phyloP scores from a whole-genome alignment of 106 monocot species.

The Agapanthus africanus region DNA sequence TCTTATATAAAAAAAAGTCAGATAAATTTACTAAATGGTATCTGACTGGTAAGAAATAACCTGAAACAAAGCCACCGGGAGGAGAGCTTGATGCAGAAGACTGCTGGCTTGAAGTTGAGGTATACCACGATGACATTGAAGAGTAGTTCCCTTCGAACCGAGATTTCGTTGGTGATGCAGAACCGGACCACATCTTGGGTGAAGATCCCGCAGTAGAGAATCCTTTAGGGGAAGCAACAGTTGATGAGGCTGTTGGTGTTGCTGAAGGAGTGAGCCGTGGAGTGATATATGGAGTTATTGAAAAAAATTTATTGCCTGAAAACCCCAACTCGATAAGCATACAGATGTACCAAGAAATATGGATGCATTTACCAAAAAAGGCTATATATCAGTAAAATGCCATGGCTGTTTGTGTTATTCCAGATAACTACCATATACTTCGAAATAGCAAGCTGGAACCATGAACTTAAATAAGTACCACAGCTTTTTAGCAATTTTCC shows the following conservation, averaged over 20 bases:
- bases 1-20: background rate
- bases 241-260: slow-evolving; percentile 38
- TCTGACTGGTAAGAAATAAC: background rate
- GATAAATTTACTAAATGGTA: background rate
- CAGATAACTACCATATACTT: too few relatives aligned
- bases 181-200: slow-evolving; percentile 42
- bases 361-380: slow-evolving; percentile 2
- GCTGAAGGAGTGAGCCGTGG: slow-evolving; percentile 13
- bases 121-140: slow-evolving; percentile 46
- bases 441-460: too few relatives aligned
- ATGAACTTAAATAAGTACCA: too few relatives aligned
- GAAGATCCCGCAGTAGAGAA: slow-evolving; percentile 40
- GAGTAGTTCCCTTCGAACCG: slow-evolving; percentile 35
- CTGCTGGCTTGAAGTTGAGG: slow-evolving; percentile 50
- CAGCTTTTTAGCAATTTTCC: too few relatives aligned
- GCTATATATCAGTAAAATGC: too few relatives aligned
- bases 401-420: too few relatives aligned
- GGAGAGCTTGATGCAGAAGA: slow-evolving; percentile 55
- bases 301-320: slow-evolving; percentile 8
- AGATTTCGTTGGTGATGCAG: slow-evolving; percentile 53
- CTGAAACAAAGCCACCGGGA: slow-evolving; percentile 5
- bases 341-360: background rate
- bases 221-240: slow-evolving; percentile 37
- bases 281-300: slow-evolving; percentile 29
- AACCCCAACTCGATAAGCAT: slow-evolving; percentile 14